Evolutionary conservation across 768 basidiomycete genomes (phyloP), one percentile per base, ranked within the genome.

Genomic region (Trichaptum fuscoviolaceum): DNA sequence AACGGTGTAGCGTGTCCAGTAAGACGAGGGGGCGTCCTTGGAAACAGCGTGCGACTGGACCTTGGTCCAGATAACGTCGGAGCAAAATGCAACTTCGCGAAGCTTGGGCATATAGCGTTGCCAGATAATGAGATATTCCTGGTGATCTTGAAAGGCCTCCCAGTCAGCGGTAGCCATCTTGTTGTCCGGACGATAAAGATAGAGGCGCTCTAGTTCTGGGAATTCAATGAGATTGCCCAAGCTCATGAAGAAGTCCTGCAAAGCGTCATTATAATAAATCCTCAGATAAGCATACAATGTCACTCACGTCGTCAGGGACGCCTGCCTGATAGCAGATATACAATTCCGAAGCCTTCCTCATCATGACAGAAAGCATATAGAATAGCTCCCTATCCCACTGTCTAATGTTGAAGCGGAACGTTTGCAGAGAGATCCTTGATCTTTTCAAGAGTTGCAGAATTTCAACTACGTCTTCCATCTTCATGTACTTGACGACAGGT

Each of bases 101-200:
- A 61, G 59, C 25, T 61, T 25, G 15, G 59, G 59, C 59, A 61
- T 61, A 17, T 61, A 34, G 9, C 59, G 59, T 20, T 61, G 59
- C 59, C 59, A 61, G 23, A 61, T 61, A 3, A 61, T 61, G 25
- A 61, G 24, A 34, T 61, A 61, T 23, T 61, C 59, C 59, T 61
- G 10, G 4, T 61, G 59, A 17, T 61, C 59, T 34, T 61, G 15
- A 9, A 61, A 34, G 10, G 25, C 25, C 25, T 61, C 59, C 30
- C 30, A 25, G 23, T 61, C 30, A 9, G 30, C 59, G 17, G 25
- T 34, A 34, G 25, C 59, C 59, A 61, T 61, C 59, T 61, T 61
- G 15, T 61, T 15, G 9, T 34, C 59, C 9, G 30, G 59, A 9
- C 59, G 23, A 23, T 61, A 61, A 23, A 61, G 59, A 18, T 61